phyloP scores from a whole-genome alignment of 352 stramenopile species.

The Pythium brachiatum region DNA sequence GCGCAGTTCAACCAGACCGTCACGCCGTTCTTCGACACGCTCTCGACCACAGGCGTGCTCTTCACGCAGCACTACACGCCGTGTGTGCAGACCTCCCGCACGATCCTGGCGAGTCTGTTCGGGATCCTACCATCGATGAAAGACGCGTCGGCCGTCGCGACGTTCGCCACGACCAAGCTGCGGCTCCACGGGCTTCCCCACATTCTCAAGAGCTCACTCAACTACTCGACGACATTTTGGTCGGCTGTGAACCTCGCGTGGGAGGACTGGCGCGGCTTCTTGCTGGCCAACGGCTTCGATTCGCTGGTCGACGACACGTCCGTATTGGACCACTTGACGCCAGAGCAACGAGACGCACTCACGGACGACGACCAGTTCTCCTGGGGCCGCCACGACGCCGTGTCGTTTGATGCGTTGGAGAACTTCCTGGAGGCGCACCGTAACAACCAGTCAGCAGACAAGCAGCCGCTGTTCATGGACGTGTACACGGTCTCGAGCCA shows the following conservation, averaged over 20 bases:
- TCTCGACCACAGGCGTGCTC: neutral
- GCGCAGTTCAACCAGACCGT: slow-evolving; percentile 9
- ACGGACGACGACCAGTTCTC: slow-evolving; percentile 12
- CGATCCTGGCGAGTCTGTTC: slow-evolving; percentile 12
- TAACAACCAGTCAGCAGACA: neutral
- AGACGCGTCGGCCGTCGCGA: neutral
- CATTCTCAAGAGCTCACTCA: slow-evolving; percentile 9
- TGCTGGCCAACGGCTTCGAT: slow-evolving; percentile 13
- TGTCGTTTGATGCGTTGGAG: slow-evolving; percentile 8
- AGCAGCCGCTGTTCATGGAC: slow-evolving; percentile 15
- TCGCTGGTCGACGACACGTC: slow-evolving; percentile 1
- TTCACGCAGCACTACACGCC: slow-evolving; percentile 21
- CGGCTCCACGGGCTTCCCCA: slow-evolving; percentile 8
- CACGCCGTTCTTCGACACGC: slow-evolving; percentile 17
- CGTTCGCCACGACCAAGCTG: neutral
- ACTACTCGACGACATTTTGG: slow-evolving; percentile 16
- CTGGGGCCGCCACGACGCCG: slow-evolving; percentile 12
- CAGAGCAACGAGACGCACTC: neutral
- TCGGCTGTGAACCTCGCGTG: slow-evolving; percentile 14
- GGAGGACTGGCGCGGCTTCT: slow-evolving; percentile 16
- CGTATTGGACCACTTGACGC: neutral
- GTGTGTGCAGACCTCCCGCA: slow-evolving; percentile 18
- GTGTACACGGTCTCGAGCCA: slow-evolving; percentile 19
- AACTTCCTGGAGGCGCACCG: neutral
- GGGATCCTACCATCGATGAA: slow-evolving; percentile 5